phyloP scores from a whole-genome alignment of 2,329 filamentous ascomycete species.

The Dendryphion nanum region DNA sequence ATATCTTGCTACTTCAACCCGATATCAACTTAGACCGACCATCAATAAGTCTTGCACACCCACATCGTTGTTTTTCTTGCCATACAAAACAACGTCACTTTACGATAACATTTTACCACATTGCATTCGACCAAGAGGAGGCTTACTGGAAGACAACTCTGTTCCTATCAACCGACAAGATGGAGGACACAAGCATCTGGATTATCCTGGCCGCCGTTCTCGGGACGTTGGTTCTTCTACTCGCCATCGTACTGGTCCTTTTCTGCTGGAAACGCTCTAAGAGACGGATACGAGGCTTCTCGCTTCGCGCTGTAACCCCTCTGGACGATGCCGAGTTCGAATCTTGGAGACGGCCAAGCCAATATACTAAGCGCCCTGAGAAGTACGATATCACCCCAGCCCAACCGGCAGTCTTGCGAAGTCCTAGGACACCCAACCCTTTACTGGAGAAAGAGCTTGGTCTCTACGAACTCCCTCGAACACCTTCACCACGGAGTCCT shows the following conservation, averaged over 20 bases:
- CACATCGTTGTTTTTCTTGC: too few relatives aligned
- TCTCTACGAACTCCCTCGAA: slow-evolving; percentile 25
- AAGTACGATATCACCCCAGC: slow-evolving; percentile 34
- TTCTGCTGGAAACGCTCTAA: slow-evolving; percentile 34
- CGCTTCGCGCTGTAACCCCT: slow-evolving; percentile 38
- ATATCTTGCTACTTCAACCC: background rate
- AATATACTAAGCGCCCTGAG: slow-evolving; percentile 34
- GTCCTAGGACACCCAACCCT: slow-evolving; percentile 23
- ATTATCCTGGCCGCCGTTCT: slow-evolving; percentile 37
- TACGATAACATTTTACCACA: too few relatives aligned
- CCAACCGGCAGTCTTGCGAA: slow-evolving; percentile 24
- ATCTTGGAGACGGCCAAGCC: slow-evolving; percentile 40
- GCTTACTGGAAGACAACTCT: too few relatives aligned
- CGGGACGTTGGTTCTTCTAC: slow-evolving; percentile 30
- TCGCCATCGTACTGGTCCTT: slow-evolving; percentile 25
- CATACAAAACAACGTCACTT: too few relatives aligned
- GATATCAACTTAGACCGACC: background rate
- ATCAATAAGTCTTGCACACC: too few relatives aligned
- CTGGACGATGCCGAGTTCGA: slow-evolving; percentile 42
- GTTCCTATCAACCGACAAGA: too few relatives aligned
- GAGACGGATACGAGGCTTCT: slow-evolving; percentile 34
- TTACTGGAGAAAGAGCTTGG: slow-evolving; percentile 36
- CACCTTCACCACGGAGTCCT: slow-evolving; percentile 25
- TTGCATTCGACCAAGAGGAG: too few relatives aligned
- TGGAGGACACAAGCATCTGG: slow-evolving; percentile 35